Evolutionary conservation across 768 basidiomycete genomes (phyloP).

Genomic region (Pisolithus microcarpus): DNA sequence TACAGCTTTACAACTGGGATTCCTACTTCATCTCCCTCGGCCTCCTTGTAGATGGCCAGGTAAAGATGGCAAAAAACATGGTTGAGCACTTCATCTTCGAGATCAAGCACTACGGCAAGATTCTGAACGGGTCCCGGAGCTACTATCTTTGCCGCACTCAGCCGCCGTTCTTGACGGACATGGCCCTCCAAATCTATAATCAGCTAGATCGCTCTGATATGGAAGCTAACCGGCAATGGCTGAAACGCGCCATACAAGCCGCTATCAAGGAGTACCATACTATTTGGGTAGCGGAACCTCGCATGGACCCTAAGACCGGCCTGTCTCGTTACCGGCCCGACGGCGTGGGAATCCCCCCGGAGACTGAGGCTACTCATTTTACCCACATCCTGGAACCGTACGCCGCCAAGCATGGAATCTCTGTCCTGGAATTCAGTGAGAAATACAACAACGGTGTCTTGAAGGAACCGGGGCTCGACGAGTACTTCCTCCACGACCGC

Average conservation of each 20-base stretch:
- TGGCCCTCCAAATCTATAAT: constrained; percentile 97
- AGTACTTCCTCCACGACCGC: constrained; percentile 96
- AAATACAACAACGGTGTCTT: constrained; percentile 84
- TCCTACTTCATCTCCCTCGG: constrained; percentile 93
- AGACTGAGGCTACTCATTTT: constrained; percentile 98
- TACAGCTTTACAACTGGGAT: constrained; percentile 91
- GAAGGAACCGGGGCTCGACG: constrained; percentile 84
- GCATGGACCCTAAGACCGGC: constrained; percentile 91
- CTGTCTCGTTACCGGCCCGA: constrained; percentile 92
- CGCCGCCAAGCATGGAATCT: constrained; percentile 86
- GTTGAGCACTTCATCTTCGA: constrained; percentile 99
- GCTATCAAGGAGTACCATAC: constrained; percentile 99
- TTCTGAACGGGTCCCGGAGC: constrained; percentile 91
- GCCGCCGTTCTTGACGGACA: constrained; percentile 97
- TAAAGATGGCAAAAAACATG: constrained; percentile 96
- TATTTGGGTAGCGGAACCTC: constrained; percentile 91
- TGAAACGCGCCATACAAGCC: constrained; percentile 92
- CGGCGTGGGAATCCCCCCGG: constrained; percentile 93
- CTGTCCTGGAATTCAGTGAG: constrained; percentile 93
- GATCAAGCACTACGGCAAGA: constrained; percentile 96
- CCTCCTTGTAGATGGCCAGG: constrained; percentile 88
- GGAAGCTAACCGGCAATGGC: constrained; percentile 75
- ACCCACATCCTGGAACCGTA: constrained; percentile 96
- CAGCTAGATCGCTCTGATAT: constrained; percentile 83
- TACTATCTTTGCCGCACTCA: constrained; percentile 95